These are phyloP conservation scores for Solanum habrochaites DNA, from an alignment of 257 asterid species.

Conservation along the genomic window DNA sequence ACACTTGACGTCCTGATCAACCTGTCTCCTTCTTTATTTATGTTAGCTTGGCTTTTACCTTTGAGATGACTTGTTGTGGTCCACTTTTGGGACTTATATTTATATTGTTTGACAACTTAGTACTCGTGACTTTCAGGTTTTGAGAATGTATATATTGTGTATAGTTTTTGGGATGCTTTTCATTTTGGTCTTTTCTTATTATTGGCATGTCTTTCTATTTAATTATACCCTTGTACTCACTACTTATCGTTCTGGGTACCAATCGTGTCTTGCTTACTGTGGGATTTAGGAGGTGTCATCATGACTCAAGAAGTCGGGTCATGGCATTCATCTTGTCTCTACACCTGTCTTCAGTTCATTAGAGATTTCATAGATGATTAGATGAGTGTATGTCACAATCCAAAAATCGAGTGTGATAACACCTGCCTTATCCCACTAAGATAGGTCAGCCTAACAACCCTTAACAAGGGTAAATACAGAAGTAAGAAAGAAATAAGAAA, in stretches of 20 bases:
- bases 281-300: background rate
- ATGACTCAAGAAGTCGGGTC: background rate
- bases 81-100: no score
- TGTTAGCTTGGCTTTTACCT: no score
- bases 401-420: background rate
- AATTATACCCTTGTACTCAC: background rate
- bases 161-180: no score
- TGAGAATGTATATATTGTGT: no score
- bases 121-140: no score
- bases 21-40: no score
- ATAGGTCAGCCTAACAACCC: background rate
- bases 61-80: no score
- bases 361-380: background rate
- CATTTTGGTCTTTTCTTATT: no score
- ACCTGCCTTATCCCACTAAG: background rate
- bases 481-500: background rate
- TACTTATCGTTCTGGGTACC: background rate
- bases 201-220: background rate
- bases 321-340: background rate
- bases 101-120: no score
- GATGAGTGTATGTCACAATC: background rate
- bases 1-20: no score
- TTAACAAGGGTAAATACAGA: background rate
- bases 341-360: background rate
- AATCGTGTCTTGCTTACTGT: background rate